Evolutionary conservation across 768 basidiomycete species (phyloP), one percentile per base, ranked within the genome.

Genomic region (Trametes cingulata): DNA sequence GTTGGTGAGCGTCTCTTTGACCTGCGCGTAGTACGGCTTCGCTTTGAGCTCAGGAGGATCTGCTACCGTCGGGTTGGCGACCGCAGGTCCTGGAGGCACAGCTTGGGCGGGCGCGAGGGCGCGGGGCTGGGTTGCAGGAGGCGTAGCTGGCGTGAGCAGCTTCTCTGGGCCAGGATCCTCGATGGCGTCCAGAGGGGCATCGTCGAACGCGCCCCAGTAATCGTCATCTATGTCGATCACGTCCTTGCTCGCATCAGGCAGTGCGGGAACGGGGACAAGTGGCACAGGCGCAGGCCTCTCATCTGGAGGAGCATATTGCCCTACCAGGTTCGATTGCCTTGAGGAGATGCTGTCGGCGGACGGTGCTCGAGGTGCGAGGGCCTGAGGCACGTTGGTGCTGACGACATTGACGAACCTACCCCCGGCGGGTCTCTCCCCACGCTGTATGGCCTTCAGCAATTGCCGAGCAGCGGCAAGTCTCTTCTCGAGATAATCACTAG

Each of bases 1-100:
- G 8, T 72, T 65, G 47, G 74, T 78, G 9, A 95, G 78, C 13
- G 82, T 80, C 22, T 72, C 72, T 61, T 75, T 73, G 50, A 90
- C 76, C 19, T 66, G 55, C 1, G 56, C 15, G 33, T 68, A 69
- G 46, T 59, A 68, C 1, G 69, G 58, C n/a, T 58, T 62, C 45
- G 56, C 40, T 19, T 47, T 52, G 17, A 64, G 61, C 6, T 61
- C 52, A 0, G 52, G 22, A 47, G 50, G 27, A 19, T 52, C 39
- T 19, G 19, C 7, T n/a, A 29, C 36, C 4, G 27, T 22, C 3
- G 40, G 45, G 17, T 57, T 45, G 2, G 50, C 52, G 20, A 25
- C 1, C 14, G 45, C 24, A 35, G 24, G 20, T 46, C 29, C 47
- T 14, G 43, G n/a, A 20, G 37, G 33, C 2, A 20, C 27, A 8